Base-by-base conservation (phyloP, 2,329 filamentous ascomycete species). In the Endothia cerciana region DNA sequence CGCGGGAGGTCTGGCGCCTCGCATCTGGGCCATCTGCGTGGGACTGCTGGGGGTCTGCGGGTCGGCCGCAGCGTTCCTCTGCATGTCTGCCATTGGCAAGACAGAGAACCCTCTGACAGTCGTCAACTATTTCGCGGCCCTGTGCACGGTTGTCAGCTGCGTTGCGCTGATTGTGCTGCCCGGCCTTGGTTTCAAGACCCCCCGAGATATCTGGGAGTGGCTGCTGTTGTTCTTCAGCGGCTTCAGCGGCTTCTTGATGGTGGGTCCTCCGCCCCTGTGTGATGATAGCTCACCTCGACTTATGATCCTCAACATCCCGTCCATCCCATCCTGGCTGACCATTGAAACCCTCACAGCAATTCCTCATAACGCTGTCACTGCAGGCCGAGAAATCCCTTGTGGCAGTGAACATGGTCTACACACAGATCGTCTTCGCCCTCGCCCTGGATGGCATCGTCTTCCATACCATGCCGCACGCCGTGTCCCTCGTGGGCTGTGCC, bases 381-480 rank as follows among this genome's bases (percentile, higher is more conserved):
- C 62, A 64, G 28, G 62, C 55, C 10, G 62, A 64, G 33, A 59
- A 57, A 43, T 64, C 62, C 1, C 30, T 59, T 30, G 62, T 64
- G 8, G 62, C 62, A 13, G 55, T 64, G n/a, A 64, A 59, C 62
- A 64, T 64, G 55, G 62, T 64, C 3, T 64, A 64, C 15, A 64
- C 55, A 1, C 62, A 64, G n/a, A 41, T 64, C 22, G 62, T 64
- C 56, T 64, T 64, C 25, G 55, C 62, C 15, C 28, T 59, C 19
- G 36, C 43, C 43, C 62, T 64, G 15, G 55, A 64, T 25, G 62
- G 43, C 10, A 33, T 64, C 33, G 55, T 64, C 7, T 59, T 64
- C 19, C 55, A 58, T 19, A 53, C 43, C 43, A 53, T 64, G 30
- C 62, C 62, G 4, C 62, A 64, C 43, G 55, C 33, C 36, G 56